Percentiles rank a stretch among this genome's conserved stretches.
Conservation (phyloP, 2,329 filamentous ascomycete genomes). For the Truncatella angustata region DNA sequence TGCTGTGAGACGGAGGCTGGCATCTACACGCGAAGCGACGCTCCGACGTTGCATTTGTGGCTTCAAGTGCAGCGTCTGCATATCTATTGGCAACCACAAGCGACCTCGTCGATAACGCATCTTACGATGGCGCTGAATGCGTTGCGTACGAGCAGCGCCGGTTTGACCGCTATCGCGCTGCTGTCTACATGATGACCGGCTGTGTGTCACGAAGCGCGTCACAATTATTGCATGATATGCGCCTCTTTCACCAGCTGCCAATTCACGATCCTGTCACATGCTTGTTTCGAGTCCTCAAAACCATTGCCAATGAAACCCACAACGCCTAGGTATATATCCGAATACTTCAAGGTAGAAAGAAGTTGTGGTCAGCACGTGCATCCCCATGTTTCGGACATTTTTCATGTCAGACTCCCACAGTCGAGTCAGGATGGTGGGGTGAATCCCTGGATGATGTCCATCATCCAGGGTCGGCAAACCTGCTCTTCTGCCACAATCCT, state of each 20-base stretch:
- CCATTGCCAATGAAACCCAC: too few species aligned
- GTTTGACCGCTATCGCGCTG: too few species aligned
- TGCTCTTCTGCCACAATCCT: neutral
- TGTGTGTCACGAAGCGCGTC: neutral
- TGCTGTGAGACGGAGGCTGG: neutral
- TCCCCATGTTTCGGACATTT: neutral
- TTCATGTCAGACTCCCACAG: neutral
- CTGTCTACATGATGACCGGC: too few species aligned
- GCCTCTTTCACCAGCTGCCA: too few species aligned
- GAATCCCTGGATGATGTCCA: neutral
- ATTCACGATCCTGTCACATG: too few species aligned
- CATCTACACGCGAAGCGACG: slow-evolving; percentile 2
- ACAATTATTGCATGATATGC: neutral
- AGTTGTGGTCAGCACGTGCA: slow-evolving; percentile 5
- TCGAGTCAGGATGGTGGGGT: slow-evolving; percentile 5
- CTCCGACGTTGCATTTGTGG: slow-evolving; percentile 9
- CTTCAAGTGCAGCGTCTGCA: neutral
- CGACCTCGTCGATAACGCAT: neutral
- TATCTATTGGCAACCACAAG: slow-evolving; percentile 6
- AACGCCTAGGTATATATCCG: too few species aligned
- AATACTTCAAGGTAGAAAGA: too few species aligned
- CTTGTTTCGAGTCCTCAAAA: too few species aligned
- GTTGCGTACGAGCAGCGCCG: neutral
- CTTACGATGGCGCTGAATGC: slow-evolving; percentile 4
- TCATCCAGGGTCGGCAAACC: neutral